Evolutionary conservation across 306 rosid genomes (phyloP).

Genomic region (Alnus glutinosa): DNA sequence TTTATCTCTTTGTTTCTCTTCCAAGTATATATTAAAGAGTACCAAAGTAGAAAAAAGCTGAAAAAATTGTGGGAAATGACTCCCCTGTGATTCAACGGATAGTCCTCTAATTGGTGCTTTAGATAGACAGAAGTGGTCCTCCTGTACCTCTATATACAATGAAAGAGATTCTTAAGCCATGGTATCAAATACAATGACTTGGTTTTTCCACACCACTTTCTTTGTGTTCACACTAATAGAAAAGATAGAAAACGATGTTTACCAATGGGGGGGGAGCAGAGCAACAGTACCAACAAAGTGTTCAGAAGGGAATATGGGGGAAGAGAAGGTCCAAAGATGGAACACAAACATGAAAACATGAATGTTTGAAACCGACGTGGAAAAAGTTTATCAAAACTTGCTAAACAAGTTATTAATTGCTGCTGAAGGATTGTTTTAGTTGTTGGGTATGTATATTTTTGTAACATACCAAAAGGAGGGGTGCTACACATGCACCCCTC

Average conservation of each 20-base stretch:
- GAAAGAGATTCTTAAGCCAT: neutral
- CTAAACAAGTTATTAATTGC: neutral
- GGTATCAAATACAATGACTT: neutral
- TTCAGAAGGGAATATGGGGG: neutral
- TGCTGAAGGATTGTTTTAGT: too few species aligned
- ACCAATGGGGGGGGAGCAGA: neutral
- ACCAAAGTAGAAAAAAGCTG: neutral
- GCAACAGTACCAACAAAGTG: neutral
- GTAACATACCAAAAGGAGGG: too few species aligned
- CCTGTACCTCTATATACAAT: neutral
- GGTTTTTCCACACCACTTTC: neutral
- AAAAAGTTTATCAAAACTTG: neutral
- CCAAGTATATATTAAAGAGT: too few species aligned
- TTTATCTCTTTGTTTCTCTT: too few species aligned
- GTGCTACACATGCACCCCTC: too few species aligned
- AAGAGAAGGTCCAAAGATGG: neutral
- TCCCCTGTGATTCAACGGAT: neutral
- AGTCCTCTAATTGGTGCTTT: neutral
- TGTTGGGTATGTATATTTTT: too few species aligned
- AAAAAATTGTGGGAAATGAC: neutral
- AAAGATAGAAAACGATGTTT: neutral
- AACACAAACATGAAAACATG: neutral
- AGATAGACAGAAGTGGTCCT: neutral
- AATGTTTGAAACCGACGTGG: too few species aligned
- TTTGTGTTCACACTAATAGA: slow-evolving; percentile 7